phyloP scores from a whole-genome alignment of 495 filamentous ascomycete species.

The Gamarada debralockiae region DNA sequence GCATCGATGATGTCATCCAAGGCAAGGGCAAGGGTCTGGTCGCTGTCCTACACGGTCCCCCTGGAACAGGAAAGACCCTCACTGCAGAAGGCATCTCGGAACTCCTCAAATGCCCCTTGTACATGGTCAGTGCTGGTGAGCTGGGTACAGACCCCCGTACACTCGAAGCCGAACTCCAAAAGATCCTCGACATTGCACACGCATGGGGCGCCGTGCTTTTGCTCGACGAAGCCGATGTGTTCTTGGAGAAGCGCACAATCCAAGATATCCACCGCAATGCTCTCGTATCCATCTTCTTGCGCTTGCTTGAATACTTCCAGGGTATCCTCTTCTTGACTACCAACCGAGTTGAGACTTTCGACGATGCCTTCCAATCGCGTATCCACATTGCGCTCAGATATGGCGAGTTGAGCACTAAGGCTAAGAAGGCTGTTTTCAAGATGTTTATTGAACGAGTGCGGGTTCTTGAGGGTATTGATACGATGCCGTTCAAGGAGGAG shows the following conservation, averaged over 20 bases:
- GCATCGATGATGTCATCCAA: conserved; percentile 79
- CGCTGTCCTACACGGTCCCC: conserved; percentile 74
- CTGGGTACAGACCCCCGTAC: conserved; percentile 75
- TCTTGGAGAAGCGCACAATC: conserved; percentile 68
- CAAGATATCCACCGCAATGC: conserved; percentile 74
- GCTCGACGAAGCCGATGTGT: conserved; percentile 77
- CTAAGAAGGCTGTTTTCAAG: conserved; percentile 82
- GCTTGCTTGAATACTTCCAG: conserved; percentile 62
- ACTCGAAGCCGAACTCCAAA: conserved; percentile 75
- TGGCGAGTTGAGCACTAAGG: conserved; percentile 68
- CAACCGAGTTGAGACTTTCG: conserved; percentile 71
- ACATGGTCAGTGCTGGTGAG: conserved; percentile 81
- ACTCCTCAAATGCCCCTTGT: conserved; percentile 75
- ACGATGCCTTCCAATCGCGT: conserved; percentile 56
- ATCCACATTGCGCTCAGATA: conserved; percentile 73
- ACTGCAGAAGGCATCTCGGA: conserved; percentile 87
- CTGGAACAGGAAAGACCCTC: conserved; percentile 85
- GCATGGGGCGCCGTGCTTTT: conserved; percentile 81
- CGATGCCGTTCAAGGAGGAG: conserved; percentile 59
- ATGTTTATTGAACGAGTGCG: conserved; percentile 72
- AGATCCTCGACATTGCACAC: conserved; percentile 84
- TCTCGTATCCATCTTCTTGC: conserved; percentile 71
- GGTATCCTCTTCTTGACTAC: conserved; percentile 79
- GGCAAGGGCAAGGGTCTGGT: conserved; percentile 77
- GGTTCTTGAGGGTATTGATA: conserved; percentile 56